Conservation (phyloP, 225 moss, liverwort and hornwort genomes). For the Physcomitrium patens region DNA sequence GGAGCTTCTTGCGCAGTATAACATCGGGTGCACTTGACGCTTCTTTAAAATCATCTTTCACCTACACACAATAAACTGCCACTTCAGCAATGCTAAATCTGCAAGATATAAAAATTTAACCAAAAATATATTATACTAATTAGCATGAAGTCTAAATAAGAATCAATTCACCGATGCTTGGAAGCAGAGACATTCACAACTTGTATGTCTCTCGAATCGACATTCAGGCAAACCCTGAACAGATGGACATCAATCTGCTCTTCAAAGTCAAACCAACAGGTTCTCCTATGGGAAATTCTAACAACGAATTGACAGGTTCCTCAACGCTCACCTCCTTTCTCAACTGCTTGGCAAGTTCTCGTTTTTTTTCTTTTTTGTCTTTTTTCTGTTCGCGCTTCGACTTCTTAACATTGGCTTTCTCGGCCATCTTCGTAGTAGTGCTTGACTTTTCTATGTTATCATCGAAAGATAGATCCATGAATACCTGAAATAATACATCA, state of each 20-base stretch:
- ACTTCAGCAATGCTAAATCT: slow-evolving; percentile 23
- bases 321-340: slow-evolving; percentile 77
- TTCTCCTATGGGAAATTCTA: neutral
- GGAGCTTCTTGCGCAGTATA: slow-evolving; percentile 67
- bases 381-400: slow-evolving; percentile 84
- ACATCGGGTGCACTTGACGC: slow-evolving; percentile 77
- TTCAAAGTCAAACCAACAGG: too few species aligned
- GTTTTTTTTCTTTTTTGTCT: slow-evolving; percentile 86
- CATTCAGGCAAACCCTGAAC: neutral
- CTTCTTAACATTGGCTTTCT: slow-evolving; percentile 61
- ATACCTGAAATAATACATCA: slow-evolving; percentile 59
- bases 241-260: too few species aligned
- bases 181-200: too few species aligned
- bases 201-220: neutral
- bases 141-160: neutral
- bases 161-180: too few species aligned
- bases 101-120: neutral
- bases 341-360: slow-evolving; percentile 83
- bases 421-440: slow-evolving; percentile 61
- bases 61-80: slow-evolving; percentile 50
- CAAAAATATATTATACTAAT: neutral
- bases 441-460: slow-evolving; percentile 75
- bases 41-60: slow-evolving; percentile 95
- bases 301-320: neutral
- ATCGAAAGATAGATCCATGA: slow-evolving; percentile 78